These are phyloP conservation scores for Fusarium pseudograminearum DNA, from an alignment of 2,329 filamentous ascomycete genomes.

Conservation along the genomic window DNA sequence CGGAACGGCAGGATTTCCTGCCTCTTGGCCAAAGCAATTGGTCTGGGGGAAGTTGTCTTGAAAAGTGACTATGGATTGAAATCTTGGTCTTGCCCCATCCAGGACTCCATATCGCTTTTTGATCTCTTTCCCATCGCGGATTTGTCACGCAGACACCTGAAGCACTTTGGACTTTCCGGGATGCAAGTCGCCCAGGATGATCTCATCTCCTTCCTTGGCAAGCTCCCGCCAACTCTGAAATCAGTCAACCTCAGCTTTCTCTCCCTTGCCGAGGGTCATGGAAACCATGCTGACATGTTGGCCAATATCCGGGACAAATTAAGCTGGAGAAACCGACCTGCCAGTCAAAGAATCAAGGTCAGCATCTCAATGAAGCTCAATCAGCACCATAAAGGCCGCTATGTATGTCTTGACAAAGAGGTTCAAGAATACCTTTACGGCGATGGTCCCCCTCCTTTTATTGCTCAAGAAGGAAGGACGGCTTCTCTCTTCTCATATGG, in stretches of 20 bases:
- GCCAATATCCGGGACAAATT: slow-evolving; percentile 18
- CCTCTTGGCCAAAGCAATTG: not conserved
- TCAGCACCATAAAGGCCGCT: not conserved
- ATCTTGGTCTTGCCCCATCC: not conserved
- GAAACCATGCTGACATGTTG: slow-evolving; percentile 1
- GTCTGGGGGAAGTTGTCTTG: not conserved
- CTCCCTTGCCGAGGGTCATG: not conserved
- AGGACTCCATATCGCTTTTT: not conserved
- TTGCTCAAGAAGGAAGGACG: not conserved
- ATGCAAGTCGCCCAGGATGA: not conserved
- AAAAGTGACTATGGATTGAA: not conserved
- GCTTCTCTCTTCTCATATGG: not conserved
- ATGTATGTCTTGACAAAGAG: not conserved
- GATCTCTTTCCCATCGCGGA: not conserved
- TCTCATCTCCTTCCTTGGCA: slow-evolving; percentile 1
- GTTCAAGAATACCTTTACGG: not conserved
- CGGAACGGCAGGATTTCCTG: not conserved
- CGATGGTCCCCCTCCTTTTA: slow-evolving; percentile 1
- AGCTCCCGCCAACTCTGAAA: not conserved
- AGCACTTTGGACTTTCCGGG: slow-evolving; percentile 12
- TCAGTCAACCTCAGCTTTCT: slow-evolving; percentile 19
- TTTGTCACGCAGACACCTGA: not conserved
- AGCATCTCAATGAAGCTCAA: not conserved
- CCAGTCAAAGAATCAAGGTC: slow-evolving; percentile 1
- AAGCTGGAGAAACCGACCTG: not conserved